Evolutionary conservation across 345 rosid genomes (phyloP).

Genomic region (Syzygium jambos): DNA sequence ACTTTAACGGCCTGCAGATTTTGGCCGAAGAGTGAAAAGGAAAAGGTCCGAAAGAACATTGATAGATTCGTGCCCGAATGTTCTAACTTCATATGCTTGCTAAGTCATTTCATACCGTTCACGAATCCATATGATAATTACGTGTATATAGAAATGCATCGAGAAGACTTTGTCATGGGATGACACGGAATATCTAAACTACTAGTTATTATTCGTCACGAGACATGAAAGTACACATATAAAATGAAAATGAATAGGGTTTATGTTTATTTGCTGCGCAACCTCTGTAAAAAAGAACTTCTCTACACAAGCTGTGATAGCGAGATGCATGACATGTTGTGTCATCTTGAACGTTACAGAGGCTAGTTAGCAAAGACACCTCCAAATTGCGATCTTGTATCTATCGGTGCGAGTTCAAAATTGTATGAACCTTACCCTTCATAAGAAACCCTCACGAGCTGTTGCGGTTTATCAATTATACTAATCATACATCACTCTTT

Average conservation of each 20-base stretch:
- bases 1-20: background rate
- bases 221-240: background rate
- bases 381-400: background rate
- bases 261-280: background rate
- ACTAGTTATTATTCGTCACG: background rate
- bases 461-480: background rate
- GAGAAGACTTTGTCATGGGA: background rate
- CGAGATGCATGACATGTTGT: background rate
- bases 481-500: background rate
- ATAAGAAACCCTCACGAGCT: background rate
- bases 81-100: background rate
- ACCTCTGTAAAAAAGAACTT: background rate
- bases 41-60: background rate
- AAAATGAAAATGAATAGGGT: background rate
- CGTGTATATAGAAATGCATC: background rate
- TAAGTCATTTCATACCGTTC: background rate
- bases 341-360: background rate
- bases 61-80: background rate
- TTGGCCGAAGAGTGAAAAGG: background rate
- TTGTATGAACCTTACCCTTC: background rate
- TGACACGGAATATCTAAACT: background rate
- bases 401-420: background rate
- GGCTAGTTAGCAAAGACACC: background rate
- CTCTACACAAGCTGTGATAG: accelerated
- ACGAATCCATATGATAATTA: background rate